phyloP scores from a whole-genome alignment of 345 rosid genomes.

The Citrus sinensis region DNA sequence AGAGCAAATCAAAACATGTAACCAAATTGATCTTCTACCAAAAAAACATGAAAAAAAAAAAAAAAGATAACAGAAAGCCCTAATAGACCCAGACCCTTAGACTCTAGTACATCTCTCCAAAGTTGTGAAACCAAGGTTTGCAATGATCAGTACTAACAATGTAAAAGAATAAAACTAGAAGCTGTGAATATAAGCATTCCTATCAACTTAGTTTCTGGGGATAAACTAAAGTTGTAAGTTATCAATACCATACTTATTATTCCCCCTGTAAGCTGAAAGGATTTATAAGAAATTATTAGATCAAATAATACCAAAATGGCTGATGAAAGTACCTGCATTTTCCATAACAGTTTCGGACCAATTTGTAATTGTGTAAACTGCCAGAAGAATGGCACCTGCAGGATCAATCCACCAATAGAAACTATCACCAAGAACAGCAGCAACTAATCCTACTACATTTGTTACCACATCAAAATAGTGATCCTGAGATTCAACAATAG shows the following conservation, averaged over 20 bases:
- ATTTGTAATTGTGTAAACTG: conserved; percentile 76
- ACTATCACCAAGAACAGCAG: conserved; percentile 79
- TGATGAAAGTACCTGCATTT: conserved; percentile 58
- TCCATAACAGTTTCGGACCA: conserved; percentile 93
- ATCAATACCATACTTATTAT: neutral
- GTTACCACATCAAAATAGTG: conserved; percentile 89
- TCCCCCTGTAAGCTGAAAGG: neutral
- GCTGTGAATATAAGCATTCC: neutral
- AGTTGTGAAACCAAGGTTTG: neutral
- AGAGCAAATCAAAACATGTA: no score
- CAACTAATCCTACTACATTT: conserved; percentile 73
- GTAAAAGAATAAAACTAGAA: no score
- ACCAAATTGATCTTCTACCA: no score
- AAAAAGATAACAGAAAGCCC: no score
- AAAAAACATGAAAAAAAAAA: no score
- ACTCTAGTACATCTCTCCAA: neutral
- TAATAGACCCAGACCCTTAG: neutral
- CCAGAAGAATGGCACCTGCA: conserved; percentile 73
- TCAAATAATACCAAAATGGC: neutral
- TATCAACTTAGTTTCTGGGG: neutral
- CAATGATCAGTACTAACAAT: neutral
- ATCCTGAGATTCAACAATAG: conserved; percentile 44
- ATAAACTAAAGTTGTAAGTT: neutral
- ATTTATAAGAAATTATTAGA: neutral
- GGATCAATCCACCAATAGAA: conserved; percentile 95